These are phyloP conservation scores for Dendryphion nanum DNA, from an alignment of 2,329 filamentous ascomycete species.

Conservation along the genomic window DNA sequence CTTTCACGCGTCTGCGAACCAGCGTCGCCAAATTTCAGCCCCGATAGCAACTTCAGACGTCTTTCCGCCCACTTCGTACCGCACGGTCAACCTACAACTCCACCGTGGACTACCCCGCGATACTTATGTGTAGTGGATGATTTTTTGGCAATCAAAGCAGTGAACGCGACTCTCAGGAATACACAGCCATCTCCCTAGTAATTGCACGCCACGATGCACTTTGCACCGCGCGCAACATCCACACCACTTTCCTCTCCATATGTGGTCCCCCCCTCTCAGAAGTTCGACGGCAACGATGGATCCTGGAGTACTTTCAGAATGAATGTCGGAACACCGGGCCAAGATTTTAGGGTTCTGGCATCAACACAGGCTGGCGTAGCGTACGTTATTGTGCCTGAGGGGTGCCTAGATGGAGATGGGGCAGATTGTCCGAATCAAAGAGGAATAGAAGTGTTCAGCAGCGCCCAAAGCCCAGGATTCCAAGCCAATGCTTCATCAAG, in stretches of 20 bases:
- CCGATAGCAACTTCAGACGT: too few species aligned
- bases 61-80: too few species aligned
- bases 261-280: slow-evolving; percentile 29
- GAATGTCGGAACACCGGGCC: slow-evolving; percentile 39
- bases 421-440: slow-evolving; percentile 27
- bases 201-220: slow-evolving; percentile 20
- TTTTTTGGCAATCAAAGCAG: too few species aligned
- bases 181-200: too few species aligned
- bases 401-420: slow-evolving; percentile 31
- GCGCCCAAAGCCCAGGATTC: slow-evolving; percentile 30
- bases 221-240: slow-evolving; percentile 17
- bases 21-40: too few species aligned
- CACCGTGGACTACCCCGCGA: too few species aligned
- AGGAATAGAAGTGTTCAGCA: slow-evolving; percentile 30
- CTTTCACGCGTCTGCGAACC: too few species aligned
- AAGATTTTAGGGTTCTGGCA: slow-evolving; percentile 38
- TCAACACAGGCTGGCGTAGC: slow-evolving; percentile 34
- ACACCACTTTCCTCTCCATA: slow-evolving; percentile 21
- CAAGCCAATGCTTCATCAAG: slow-evolving; percentile 25
- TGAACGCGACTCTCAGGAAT: too few species aligned
- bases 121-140: too few species aligned
- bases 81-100: too few species aligned
- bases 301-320: slow-evolving; percentile 44
- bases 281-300: slow-evolving; percentile 43
- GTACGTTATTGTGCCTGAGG: slow-evolving; percentile 32